Base-by-base conservation (phyloP, 495 filamentous ascomycete genomes). In the Penicillium simplicissimum region DNA sequence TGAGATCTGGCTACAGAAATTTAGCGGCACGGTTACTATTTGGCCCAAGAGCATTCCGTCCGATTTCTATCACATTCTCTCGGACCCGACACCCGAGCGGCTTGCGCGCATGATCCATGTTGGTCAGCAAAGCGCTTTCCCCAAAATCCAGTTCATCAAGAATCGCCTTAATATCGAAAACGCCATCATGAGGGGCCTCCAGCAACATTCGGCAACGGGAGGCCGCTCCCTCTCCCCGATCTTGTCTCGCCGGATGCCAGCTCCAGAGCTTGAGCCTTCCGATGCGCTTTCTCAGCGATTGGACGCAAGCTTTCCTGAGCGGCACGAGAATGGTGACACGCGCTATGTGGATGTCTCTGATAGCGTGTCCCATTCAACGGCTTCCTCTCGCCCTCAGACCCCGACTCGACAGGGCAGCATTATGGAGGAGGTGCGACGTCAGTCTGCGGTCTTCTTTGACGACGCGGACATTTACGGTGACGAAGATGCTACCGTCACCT, bases 11-110 rank as follows among this genome's bases (percentile, higher is more conserved):
- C 83, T 98, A 33, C 95, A 98, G 73, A 88, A 89, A 60, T 97
- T 98, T 79, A 90, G 87, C 61, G 95, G 95, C 40, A 97, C 91
- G 17, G 89, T 98, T 59, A 98, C 96, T 9, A 91, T 98, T 66
- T 98, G 95, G 87, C 95, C 95, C 3, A 91, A 92, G 71, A 85
- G 82, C 43, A 77, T 85, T 2, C 63, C 83, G 2, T 86, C 82
- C 10, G 95, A 98, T 72, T 96, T 97, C 75, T 87, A 81, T 69
- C 83, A 90, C 66, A 96, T 98, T 68, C 80, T 98, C 10, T 86
- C 86, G 8, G 95, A 98, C 67, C 95, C 95, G 0, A 86, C 79
- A 42, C 74, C 85, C 10, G 81, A 89, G 37, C 81, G 91, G 10
- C 81, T 98, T 19, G 91, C 87, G 8, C 82, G 88, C 33, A 98